Evolutionary conservation across 306 rosid species (phyloP), one percentile per base, ranked within the genome.

Genomic region (Lathyrus tuberosus): DNA sequence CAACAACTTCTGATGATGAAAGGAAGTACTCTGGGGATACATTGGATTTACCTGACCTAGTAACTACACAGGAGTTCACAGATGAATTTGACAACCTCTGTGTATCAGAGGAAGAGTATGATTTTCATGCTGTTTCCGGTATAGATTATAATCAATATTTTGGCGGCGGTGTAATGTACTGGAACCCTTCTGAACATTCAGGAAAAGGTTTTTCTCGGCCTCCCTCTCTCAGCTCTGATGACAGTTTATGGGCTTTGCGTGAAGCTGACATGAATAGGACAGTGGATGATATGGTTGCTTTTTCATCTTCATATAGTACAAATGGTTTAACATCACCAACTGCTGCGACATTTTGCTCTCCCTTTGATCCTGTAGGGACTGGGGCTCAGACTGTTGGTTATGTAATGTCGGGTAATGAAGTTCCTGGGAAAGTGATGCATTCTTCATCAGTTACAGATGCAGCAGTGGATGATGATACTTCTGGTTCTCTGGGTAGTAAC

Each of bases 261-360:
- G 98, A 92, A 71, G 98, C 98, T 70, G 98, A 92, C 84, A 87
- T 92, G 90, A 88, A 79, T 77, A 86, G 92, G 80, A 84, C 95
- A 51, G 98, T 92, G 60, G 98, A 92, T 89, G 98, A 92, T 73
- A 92, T 92, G 98, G 98, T 92, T 85, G 91, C 98, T 53, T 92
- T 88, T 79, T 83, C 98, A 62, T 92, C 98, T 79, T 86, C 98
- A 4, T 92, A 87, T 68, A 80, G 88, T 79, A 92, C 96, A 11
- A 90, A 86, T 74, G 96, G 95, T 70, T 80, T 89, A 84, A 74
- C 98, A 41, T 92, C 98, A 61, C 98, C 98, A 15, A 92, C 96
- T 49, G 78, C 92, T 58, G 95, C 98, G 63, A 79, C 98, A 8
- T 89, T 86, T 59, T 85, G 91, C 82, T 84, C 98, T 65, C 89